phyloP scores from a whole-genome alignment of 2,329 filamentous ascomycete genomes.

The Xylaria sp. region DNA sequence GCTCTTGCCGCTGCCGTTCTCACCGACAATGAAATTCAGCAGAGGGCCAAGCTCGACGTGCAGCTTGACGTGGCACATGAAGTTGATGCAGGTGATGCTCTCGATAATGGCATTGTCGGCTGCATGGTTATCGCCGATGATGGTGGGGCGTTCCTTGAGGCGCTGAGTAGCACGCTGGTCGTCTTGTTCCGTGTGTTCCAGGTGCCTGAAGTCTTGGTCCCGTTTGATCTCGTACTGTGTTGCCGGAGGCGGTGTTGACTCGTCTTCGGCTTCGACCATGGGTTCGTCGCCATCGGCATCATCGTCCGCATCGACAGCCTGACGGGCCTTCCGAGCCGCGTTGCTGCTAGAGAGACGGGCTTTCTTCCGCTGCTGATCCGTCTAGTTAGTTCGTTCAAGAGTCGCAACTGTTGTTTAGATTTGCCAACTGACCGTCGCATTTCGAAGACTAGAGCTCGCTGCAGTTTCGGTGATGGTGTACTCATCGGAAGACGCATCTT shows the following conservation, averaged over 20 bases:
- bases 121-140: constrained; percentile 73
- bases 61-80: constrained; percentile 92
- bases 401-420: background rate
- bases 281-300: constrained; percentile 42
- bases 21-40: constrained; percentile 97
- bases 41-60: constrained; percentile 88
- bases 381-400: background rate
- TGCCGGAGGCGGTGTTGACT: constrained; percentile 54
- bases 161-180: constrained; percentile 73
- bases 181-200: constrained; percentile 66
- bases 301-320: constrained; percentile 44
- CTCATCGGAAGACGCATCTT: constrained; percentile 49
- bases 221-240: constrained; percentile 72
- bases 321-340: constrained; percentile 33
- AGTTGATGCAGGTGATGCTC: constrained; percentile 86
- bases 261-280: constrained; percentile 43
- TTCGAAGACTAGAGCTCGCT: constrained; percentile 55
- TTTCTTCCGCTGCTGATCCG: constrained; percentile 52
- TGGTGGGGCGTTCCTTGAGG: constrained; percentile 61
- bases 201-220: constrained; percentile 67
- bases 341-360: constrained; percentile 49
- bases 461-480: constrained; percentile 52
- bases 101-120: constrained; percentile 90
- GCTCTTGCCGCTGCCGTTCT: constrained; percentile 98
- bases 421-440: constrained; percentile 52